Conservation (phyloP, 2,329 filamentous ascomycete genomes). For the Boeremia exigua region DNA sequence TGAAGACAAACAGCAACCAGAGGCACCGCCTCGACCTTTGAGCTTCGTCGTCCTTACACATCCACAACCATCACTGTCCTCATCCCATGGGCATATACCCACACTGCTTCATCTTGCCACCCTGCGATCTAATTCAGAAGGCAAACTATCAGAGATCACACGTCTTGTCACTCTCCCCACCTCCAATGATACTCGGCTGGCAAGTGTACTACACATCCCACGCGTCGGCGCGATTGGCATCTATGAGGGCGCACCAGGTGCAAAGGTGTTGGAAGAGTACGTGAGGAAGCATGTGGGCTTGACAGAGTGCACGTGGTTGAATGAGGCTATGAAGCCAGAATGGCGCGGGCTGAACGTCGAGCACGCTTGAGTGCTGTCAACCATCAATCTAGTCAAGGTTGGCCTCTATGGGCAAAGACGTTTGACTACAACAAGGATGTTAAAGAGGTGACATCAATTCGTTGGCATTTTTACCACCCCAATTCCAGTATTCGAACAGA, state of each 20-base stretch:
- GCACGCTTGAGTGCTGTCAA: background rate
- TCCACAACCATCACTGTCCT: constrained; percentile 41
- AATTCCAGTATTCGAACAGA: too few relatives aligned
- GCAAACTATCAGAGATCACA: constrained; percentile 43
- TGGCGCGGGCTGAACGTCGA: constrained; percentile 54
- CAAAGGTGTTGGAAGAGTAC: constrained; percentile 63
- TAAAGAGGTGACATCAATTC: background rate
- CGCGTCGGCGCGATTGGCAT: constrained; percentile 71
- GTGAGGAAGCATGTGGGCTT: constrained; percentile 59
- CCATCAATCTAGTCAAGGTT: background rate
- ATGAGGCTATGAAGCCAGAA: constrained; percentile 50
- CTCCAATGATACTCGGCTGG: constrained; percentile 64
- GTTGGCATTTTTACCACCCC: background rate
- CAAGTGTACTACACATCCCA: constrained; percentile 64
- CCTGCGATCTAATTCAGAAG: constrained; percentile 10
- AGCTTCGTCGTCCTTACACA: constrained; percentile 43
- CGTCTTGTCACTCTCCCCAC: constrained; percentile 69
- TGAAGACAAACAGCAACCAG: background rate
- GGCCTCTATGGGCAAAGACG: background rate
- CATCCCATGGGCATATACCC: constrained; percentile 43
- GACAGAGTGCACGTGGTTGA: constrained; percentile 64
- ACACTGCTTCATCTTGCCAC: constrained; percentile 39
- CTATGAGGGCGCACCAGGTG: constrained; percentile 61
- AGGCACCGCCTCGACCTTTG: constrained; percentile 12
- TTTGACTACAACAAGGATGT: background rate